Percentiles rank a stretch among this genome's conserved stretches.
These are phyloP conservation scores for Suillus subluteus DNA, from an alignment of 768 basidiomycete genomes.

Conservation along the genomic window DNA sequence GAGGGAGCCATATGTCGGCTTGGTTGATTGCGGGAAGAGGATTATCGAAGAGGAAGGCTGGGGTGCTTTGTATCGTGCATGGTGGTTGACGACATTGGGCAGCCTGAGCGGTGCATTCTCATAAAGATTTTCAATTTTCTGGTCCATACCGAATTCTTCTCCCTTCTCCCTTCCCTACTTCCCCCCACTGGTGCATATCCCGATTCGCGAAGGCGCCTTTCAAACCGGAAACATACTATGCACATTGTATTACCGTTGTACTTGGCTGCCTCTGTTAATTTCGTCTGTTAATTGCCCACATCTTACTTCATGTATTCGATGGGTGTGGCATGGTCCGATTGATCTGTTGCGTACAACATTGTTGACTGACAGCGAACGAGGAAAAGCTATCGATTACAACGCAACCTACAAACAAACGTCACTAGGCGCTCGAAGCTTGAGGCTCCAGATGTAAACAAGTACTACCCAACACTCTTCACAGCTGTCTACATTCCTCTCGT, in stretches of 20 bases:
- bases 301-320: neutral
- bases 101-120: slow-evolving; percentile 56
- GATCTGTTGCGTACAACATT: neutral
- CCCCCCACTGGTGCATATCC: too few relatives aligned
- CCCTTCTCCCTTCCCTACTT: neutral
- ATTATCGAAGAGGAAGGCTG: slow-evolving; percentile 83
- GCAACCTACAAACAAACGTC: neutral
- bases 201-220: neutral
- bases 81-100: slow-evolving; percentile 81
- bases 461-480: neutral
- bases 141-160: neutral
- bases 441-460: neutral
- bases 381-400: neutral
- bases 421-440: neutral
- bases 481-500: neutral
- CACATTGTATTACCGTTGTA: slow-evolving; percentile 21
- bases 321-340: neutral
- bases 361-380: neutral
- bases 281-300: too few relatives aligned
- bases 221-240: slow-evolving; percentile 7
- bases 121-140: slow-evolving; percentile 17
- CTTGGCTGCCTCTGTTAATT: neutral
- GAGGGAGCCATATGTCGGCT: slow-evolving; percentile 76
- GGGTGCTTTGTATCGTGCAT: slow-evolving; percentile 74
- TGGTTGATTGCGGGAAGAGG: slow-evolving; percentile 75